These are phyloP conservation scores for Dryas integrifolia DNA, from an alignment of 331 rosid species.

Conservation along the genomic window DNA sequence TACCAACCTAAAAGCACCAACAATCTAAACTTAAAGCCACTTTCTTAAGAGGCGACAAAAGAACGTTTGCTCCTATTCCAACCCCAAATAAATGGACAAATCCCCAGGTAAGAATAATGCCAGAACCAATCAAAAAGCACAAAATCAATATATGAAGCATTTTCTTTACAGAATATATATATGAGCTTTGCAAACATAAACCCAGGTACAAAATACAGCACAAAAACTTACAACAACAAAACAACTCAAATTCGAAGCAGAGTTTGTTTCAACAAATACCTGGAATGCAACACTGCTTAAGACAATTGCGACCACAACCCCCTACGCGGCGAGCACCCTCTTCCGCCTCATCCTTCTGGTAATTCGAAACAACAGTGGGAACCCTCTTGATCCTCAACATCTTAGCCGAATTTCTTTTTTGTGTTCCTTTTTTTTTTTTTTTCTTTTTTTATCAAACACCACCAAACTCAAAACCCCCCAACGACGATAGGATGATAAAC, in stretches of 20 bases:
- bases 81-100: not conserved
- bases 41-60: not conserved
- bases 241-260: not conserved
- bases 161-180: not conserved
- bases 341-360: conserved; percentile 70
- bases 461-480: conserved; percentile 14
- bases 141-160: not conserved
- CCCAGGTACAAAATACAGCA: not conserved
- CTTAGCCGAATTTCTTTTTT: conserved; percentile 12
- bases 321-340: conserved; percentile 48
- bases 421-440: not conserved
- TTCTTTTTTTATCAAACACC: not conserved
- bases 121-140: not conserved
- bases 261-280: conserved; percentile 40
- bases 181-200: not conserved
- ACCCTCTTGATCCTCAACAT: conserved; percentile 93
- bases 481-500: conserved; percentile 29
- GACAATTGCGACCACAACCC: conserved; percentile 88
- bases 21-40: not conserved
- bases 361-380: conserved; percentile 86
- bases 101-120: not conserved
- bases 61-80: not conserved
- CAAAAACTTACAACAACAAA: not conserved
- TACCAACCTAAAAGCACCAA: conserved; percentile 6
- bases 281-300: conserved; percentile 71